phyloP scores from a whole-genome alignment of 2,329 filamentous ascomycete species.

The Aspergillus phoenicis region DNA sequence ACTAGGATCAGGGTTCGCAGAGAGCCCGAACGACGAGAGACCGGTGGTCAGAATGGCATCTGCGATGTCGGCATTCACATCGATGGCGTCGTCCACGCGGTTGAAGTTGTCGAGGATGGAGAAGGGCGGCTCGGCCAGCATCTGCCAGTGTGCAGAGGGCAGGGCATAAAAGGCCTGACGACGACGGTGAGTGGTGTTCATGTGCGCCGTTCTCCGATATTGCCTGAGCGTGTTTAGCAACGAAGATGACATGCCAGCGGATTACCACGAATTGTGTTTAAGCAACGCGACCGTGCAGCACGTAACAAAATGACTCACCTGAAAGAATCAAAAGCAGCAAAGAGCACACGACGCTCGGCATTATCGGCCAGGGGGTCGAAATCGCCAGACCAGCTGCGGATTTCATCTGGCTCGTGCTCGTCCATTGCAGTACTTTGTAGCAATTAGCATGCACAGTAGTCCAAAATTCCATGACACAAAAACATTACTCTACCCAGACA shows the following conservation, averaged over 20 bases:
- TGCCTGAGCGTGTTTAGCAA: constrained; percentile 58
- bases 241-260: too few relatives aligned
- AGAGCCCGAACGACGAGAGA: constrained; percentile 66
- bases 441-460: neutral
- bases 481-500: too few relatives aligned
- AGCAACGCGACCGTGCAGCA: too few relatives aligned
- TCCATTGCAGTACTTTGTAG: constrained; percentile 12
- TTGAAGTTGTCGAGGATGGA: constrained; percentile 77
- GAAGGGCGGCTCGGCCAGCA: constrained; percentile 80
- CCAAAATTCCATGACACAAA: too few relatives aligned
- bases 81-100: constrained; percentile 82
- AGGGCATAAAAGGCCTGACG: constrained; percentile 92
- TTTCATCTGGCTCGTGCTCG: constrained; percentile 21
- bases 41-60: constrained; percentile 74
- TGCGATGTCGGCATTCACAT: constrained; percentile 81
- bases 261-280: too few relatives aligned
- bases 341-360: constrained; percentile 79
- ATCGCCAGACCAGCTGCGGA: constrained; percentile 59
- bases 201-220: constrained; percentile 82
- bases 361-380: constrained; percentile 70
- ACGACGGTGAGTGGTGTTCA: constrained; percentile 86
- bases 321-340: constrained; percentile 84
- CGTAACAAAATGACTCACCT: constrained; percentile 60
- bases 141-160: constrained; percentile 77
- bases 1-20: constrained; percentile 38